Conservation (phyloP, 2,329 filamentous ascomycete species). For the Phyllosticta citriasiana region DNA sequence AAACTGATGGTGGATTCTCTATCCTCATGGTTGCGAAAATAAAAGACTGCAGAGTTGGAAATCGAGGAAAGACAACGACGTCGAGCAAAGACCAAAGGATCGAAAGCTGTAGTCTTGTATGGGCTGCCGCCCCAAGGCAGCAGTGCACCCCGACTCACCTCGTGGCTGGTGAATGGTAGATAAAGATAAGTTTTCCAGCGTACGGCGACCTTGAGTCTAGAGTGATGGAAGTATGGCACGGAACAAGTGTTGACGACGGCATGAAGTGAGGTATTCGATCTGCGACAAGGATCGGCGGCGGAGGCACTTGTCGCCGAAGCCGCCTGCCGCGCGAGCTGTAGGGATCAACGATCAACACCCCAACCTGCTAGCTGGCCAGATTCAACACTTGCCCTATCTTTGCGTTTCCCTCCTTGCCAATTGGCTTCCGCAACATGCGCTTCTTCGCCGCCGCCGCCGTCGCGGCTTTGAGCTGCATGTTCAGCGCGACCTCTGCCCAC, state of each 20-base stretch:
- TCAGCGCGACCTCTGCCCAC: constrained; percentile 63
- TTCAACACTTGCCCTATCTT: not conserved
- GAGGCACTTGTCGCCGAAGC: constrained; percentile 3
- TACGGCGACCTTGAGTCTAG: not conserved
- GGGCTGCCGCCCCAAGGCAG: too few relatives aligned
- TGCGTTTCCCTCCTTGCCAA: not conserved
- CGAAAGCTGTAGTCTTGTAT: too few relatives aligned
- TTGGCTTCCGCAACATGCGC: constrained; percentile 16
- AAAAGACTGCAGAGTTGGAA: too few relatives aligned
- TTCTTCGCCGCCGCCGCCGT: constrained; percentile 24
- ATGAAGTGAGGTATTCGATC: not conserved
- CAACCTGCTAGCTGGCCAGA: not conserved
- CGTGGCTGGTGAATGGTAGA: too few relatives aligned
- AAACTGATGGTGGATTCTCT: too few relatives aligned
- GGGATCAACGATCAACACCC: constrained; percentile 2
- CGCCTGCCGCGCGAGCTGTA: constrained; percentile 6
- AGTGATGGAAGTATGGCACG: not conserved
- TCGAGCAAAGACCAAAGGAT: too few relatives aligned
- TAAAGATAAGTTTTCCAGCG: too few relatives aligned
- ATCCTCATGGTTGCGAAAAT: too few relatives aligned
- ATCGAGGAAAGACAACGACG: too few relatives aligned
- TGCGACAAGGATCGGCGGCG: not conserved
- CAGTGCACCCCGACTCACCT: too few relatives aligned
- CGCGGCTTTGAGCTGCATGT: constrained; percentile 45
- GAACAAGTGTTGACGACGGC: not conserved